Conservation (phyloP, 2,329 filamentous ascomycete species). For the Penicillium sp. region DNA sequence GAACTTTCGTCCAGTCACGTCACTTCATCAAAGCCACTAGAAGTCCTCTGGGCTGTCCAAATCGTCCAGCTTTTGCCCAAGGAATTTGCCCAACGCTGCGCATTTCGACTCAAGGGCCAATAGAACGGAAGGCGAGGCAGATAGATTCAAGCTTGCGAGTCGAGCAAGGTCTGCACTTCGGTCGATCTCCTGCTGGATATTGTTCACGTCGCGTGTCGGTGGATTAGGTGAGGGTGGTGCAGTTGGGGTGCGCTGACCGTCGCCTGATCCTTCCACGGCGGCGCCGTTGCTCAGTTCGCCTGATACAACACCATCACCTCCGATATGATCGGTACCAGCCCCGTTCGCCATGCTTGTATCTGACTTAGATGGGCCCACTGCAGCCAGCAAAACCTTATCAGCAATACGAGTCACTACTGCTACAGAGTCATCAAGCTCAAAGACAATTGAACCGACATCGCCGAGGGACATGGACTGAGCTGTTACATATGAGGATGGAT, state of each 20-base stretch:
- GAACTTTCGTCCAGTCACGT: background rate
- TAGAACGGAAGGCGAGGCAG: conserved; percentile 42
- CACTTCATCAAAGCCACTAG: conserved; percentile 18
- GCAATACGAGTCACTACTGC: conserved; percentile 48
- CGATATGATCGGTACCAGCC: conserved; percentile 7
- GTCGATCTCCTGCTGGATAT: conserved; percentile 46
- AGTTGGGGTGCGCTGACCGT: conserved; percentile 13
- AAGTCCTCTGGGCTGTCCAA: conserved; percentile 49
- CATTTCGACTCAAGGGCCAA: conserved; percentile 49
- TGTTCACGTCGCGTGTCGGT: conserved; percentile 28
- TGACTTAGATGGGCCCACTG: conserved; percentile 43
- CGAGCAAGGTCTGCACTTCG: conserved; percentile 44
- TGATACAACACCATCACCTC: conserved; percentile 1
- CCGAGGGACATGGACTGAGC: conserved; percentile 46
- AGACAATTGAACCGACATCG: conserved; percentile 50
- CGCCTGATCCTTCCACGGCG: conserved; percentile 16
- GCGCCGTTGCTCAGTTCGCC: conserved; percentile 13
- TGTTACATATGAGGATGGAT: conserved; percentile 49
- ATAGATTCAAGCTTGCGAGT: conserved; percentile 44
- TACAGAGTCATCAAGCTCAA: conserved; percentile 46
- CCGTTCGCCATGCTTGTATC: conserved; percentile 21
- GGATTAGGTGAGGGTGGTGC: conserved; percentile 15
- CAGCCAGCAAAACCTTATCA: conserved; percentile 48
- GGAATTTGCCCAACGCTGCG: conserved; percentile 45
- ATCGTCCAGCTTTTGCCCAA: conserved; percentile 45